phyloP scores from a whole-genome alignment of 805 yeast species.

The Ogataea henricii region DNA sequence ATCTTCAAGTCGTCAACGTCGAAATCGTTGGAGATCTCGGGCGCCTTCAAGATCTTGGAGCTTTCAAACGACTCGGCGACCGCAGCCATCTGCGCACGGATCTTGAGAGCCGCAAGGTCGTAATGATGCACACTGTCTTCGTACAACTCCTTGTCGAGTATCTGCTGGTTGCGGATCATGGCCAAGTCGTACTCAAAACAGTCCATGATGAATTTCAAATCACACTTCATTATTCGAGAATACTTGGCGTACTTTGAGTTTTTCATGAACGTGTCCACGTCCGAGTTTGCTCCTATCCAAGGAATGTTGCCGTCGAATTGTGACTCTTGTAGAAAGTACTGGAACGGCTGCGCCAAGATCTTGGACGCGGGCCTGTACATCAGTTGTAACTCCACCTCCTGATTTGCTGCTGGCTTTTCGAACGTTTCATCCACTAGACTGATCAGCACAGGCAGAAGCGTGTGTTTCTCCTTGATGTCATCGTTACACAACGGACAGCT shows the following conservation, averaged over 20 bases:
- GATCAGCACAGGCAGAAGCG: slow-evolving; percentile 65
- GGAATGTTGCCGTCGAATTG: slow-evolving; percentile 52
- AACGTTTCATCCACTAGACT: slow-evolving; percentile 52
- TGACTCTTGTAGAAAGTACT: slow-evolving; percentile 25
- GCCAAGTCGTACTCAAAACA: slow-evolving; percentile 63
- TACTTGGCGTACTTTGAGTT: slow-evolving; percentile 43
- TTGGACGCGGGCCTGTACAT: slow-evolving; percentile 51
- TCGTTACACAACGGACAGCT: slow-evolving; percentile 84
- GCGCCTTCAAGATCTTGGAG: slow-evolving; percentile 8
- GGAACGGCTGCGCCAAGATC: slow-evolving; percentile 36
- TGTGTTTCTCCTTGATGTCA: slow-evolving; percentile 51
- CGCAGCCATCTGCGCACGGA: slow-evolving; percentile 46
- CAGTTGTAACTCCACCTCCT: slow-evolving; percentile 59
- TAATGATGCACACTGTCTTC: slow-evolving; percentile 59
- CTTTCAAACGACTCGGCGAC: slow-evolving; percentile 38
- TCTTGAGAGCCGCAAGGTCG: slow-evolving; percentile 55
- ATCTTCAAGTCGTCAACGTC: slow-evolving; percentile 16
- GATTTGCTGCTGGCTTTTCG: slow-evolving; percentile 58
- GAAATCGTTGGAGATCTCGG: slow-evolving; percentile 1
- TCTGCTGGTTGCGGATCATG: slow-evolving; percentile 50
- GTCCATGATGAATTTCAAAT: slow-evolving; percentile 49
- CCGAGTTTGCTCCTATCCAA: slow-evolving; percentile 39
- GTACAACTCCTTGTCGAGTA: slow-evolving; percentile 61
- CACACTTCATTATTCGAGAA: slow-evolving; percentile 72
- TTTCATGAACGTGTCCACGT: slow-evolving; percentile 27